Evolutionary conservation across 371 early-diverging fungal genomes (phyloP).

Genomic region (Mortierella polycephala): DNA sequence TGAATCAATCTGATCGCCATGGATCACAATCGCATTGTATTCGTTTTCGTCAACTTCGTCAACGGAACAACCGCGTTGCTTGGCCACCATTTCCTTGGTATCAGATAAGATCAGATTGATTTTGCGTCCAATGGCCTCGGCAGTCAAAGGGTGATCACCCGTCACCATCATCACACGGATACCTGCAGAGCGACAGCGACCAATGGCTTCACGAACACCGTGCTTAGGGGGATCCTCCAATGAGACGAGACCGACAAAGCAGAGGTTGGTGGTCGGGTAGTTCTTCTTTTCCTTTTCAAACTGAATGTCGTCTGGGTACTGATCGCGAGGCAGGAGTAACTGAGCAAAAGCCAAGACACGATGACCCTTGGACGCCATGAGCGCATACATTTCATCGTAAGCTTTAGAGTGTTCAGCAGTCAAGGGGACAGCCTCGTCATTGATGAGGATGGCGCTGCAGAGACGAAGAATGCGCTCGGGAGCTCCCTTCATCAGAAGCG

Average conservation of each 20-base stretch:
- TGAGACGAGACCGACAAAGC: constrained; percentile 87
- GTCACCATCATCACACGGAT: constrained; percentile 97
- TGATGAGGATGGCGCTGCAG: constrained; percentile 75
- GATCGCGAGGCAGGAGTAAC: constrained; percentile 66
- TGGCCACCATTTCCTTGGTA: constrained; percentile 82
- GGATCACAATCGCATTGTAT: constrained; percentile 90
- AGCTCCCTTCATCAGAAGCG: constrained; percentile 91
- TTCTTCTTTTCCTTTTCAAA: constrained; percentile 81
- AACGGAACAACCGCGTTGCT: constrained; percentile 65
- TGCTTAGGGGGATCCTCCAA: constrained; percentile 97
- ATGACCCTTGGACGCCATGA: constrained; percentile 92
- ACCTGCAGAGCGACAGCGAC: constrained; percentile 90
- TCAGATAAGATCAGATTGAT: constrained; percentile 92
- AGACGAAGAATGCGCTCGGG: constrained; percentile 90
- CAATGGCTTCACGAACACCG: constrained; percentile 97
- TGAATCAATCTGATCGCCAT: constrained; percentile 87
- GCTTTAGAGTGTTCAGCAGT: constrained; percentile 66
- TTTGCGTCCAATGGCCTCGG: constrained; percentile 87
- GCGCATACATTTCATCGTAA: constrained; percentile 81
- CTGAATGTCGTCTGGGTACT: constrained; percentile 75
- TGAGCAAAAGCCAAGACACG: constrained; percentile 95
- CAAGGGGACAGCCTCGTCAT: constrained; percentile 61
- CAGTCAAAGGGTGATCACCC: constrained; percentile 94
- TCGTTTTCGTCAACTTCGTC: constrained; percentile 80
- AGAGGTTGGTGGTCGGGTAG: constrained; percentile 77